These are phyloP conservation scores for Spencermartinsiella europaea DNA, from an alignment of 805 yeast species.

Conservation along the genomic window DNA sequence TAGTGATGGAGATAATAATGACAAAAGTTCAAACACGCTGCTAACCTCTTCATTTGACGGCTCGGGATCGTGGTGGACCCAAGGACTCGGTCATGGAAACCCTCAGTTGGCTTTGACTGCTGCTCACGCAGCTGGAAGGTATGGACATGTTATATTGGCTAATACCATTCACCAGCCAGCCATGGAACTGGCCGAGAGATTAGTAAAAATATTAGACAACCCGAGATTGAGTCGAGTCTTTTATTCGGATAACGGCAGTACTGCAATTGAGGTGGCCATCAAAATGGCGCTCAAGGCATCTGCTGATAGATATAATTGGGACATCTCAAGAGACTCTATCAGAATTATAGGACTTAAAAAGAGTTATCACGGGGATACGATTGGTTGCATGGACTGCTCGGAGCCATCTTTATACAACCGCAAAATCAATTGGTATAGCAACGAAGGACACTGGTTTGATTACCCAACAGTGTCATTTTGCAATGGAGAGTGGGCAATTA, in stretches of 20 bases:
- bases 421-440: constrained; percentile 24
- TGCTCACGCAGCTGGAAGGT: constrained; percentile 26
- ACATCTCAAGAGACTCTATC: constrained; percentile 9
- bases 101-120: constrained; percentile 21
- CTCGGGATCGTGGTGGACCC: constrained; percentile 29
- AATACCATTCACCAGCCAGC: constrained; percentile 26
- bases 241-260: constrained; percentile 27
- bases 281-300: constrained; percentile 25
- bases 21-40: background rate
- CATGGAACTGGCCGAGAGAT: constrained; percentile 17
- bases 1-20: background rate
- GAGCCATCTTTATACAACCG: constrained; percentile 24
- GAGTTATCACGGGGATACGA: constrained; percentile 27
- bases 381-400: constrained; percentile 24
- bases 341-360: constrained; percentile 23
- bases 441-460: constrained; percentile 25
- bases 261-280: constrained; percentile 26
- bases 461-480: constrained; percentile 21
- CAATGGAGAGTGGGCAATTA: constrained; percentile 21
- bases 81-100: constrained; percentile 25
- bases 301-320: constrained; percentile 18
- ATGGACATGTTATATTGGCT: constrained; percentile 26
- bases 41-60: constrained; percentile 21
- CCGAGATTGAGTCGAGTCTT: constrained; percentile 19
- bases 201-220: constrained; percentile 16